Conservation (phyloP, 108 stramenopile species). For the Skeletonema marinoi region DNA sequence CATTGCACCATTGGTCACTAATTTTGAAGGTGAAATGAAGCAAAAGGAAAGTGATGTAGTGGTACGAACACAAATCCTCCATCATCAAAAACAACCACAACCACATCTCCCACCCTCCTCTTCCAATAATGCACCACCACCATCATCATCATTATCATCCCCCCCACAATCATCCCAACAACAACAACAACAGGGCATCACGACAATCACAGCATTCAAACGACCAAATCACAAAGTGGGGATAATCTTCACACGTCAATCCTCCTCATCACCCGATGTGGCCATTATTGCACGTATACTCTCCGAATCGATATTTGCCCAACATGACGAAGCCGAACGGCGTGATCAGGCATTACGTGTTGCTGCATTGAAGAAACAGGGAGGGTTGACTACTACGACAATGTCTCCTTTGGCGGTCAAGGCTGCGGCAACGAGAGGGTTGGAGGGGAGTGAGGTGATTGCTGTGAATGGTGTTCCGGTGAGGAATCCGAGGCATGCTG, state of each 20-base stretch:
- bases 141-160: neutral
- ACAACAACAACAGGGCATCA: slow-evolving; percentile 24
- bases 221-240: slow-evolving; percentile 48
- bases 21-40: slow-evolving; percentile 9
- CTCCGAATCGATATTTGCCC: slow-evolving; percentile 37
- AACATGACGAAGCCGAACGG: neutral
- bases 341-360: neutral
- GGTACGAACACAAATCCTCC: neutral
- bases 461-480: slow-evolving; percentile 51
- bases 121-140: neutral
- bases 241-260: slow-evolving; percentile 42
- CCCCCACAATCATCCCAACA: slow-evolving; percentile 3
- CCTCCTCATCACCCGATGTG: slow-evolving; percentile 22
- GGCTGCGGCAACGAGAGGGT: neutral
- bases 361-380: neutral
- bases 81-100: neutral
- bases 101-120: neutral
- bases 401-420: too few relatives aligned
- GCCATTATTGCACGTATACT: slow-evolving; percentile 37
- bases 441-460: slow-evolving; percentile 45
- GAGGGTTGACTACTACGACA: too few relatives aligned
- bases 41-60: neutral
- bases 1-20: slow-evolving; percentile 38
- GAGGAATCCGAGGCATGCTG: slow-evolving; percentile 43
- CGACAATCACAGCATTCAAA: slow-evolving; percentile 46